phyloP scores from a whole-genome alignment of 169 alveolate genomes.

The Cryptosporidium sp. region DNA sequence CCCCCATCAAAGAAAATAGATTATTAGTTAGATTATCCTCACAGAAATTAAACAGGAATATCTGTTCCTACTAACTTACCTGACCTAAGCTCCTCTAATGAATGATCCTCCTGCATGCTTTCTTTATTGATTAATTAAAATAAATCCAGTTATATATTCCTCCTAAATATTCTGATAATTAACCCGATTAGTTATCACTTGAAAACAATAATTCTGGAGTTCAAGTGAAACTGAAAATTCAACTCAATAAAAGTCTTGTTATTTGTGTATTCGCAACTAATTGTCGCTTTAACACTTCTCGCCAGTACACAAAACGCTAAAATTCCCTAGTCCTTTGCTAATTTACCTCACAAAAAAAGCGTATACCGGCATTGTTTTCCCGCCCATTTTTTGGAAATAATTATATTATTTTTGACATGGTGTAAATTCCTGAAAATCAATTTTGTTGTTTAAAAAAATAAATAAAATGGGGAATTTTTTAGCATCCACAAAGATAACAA shows the following conservation, averaged over 20 bases:
- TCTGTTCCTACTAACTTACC: slow-evolving; percentile 25
- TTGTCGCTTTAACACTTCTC: neutral
- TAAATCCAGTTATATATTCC: neutral
- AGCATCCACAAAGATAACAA: slow-evolving; percentile 8
- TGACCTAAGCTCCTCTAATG: slow-evolving; percentile 57
- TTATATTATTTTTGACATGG: too few relatives aligned
- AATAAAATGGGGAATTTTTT: slow-evolving; percentile 65
- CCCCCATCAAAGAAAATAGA: neutral
- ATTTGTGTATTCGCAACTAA: too few relatives aligned
- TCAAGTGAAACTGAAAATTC: neutral
- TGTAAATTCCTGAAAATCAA: too few relatives aligned
- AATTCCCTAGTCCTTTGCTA: too few relatives aligned
- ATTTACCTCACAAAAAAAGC: neutral
- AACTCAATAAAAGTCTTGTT: neutral
- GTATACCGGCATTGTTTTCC: slow-evolving; percentile 1
- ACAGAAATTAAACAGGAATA: neutral
- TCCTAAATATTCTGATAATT: neutral
- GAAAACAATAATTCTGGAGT: too few relatives aligned
- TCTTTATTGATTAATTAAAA: neutral
- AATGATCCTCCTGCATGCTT: slow-evolving; percentile 33
- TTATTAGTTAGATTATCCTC: neutral
- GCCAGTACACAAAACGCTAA: neutral
- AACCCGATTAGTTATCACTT: neutral
- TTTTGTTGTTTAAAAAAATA: neutral
- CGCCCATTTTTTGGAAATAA: neutral